phyloP scores from a whole-genome alignment of 305 asterid species.

The Fraxinus paxiana region DNA sequence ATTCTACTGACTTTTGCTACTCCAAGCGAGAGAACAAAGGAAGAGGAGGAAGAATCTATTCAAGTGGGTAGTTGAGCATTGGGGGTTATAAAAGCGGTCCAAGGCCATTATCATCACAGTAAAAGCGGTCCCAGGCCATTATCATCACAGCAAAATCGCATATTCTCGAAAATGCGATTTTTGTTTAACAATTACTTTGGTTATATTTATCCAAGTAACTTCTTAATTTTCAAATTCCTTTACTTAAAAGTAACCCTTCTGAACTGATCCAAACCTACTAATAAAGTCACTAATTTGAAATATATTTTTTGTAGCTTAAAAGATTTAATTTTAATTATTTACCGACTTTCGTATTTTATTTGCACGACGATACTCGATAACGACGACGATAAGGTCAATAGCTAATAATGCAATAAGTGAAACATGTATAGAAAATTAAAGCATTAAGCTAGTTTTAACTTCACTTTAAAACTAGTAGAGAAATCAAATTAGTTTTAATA shows the following conservation, averaged over 20 bases:
- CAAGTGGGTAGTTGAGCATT: slow-evolving; percentile 7
- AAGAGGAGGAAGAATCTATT: neutral
- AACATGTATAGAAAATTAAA: neutral
- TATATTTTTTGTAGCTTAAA: neutral
- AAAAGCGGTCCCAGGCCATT: neutral
- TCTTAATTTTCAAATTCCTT: neutral
- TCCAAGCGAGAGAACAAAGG: slow-evolving; percentile 12
- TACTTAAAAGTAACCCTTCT: neutral
- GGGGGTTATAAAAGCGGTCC: neutral
- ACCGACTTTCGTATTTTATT: neutral
- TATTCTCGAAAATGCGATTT: neutral
- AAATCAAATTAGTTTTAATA: neutral
- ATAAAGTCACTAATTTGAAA: neutral
- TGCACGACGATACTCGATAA: neutral
- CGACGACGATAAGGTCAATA: neutral
- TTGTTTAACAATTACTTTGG: neutral
- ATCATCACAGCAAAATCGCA: neutral
- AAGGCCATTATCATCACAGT: neutral
- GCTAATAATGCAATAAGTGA: neutral
- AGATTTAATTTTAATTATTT: neutral
- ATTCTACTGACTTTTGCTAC: slow-evolving; percentile 12
- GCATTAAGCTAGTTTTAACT: neutral
- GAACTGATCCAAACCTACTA: neutral
- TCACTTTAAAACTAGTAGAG: neutral
- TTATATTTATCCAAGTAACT: neutral